Base-by-base conservation (phyloP, 768 basidiomycete genomes). In the Boletus eberwhitei region DNA sequence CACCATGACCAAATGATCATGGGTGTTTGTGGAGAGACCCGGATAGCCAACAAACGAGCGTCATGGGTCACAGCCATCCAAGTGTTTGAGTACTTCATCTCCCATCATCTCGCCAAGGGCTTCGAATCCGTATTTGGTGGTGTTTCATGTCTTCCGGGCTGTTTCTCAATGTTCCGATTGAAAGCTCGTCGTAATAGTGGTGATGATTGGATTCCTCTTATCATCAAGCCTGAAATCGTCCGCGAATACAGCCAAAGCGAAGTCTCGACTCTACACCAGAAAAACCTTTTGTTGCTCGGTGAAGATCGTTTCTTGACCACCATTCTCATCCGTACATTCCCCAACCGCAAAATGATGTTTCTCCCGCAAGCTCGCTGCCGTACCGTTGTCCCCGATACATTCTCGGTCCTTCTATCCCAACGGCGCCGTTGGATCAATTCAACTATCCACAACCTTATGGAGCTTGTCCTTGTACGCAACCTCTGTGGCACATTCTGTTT, bases 381-480 rank as follows among this genome's bases (percentile, higher is more conserved):
- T 56, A 99, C 97, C 24, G 83, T 99, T 64, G 97, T 93, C 21
- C 97, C 97, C 7, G 96, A 99, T 68, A 93, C 93, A 0, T 98
- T 99, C 74, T 77, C 81, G 24, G 82, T 98, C 26, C 81, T 99
- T 42, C 83, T 99, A 19, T 98, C 97, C 1, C 97, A 99, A 69
- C 92, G 97, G 32, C 87, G 97, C 19, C 87, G 97, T 53, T 99
- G 97, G 97, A 98, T 99, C 76, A 98, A 98, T 73, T 98, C 96
- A 16, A 98, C 97, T 0, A 91, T 99, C 48, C 97, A 98, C 77
- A 98, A 99, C 71, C 84, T 99, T 48, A 98, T 98, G 94, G 97
- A 99, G 71, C 87, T 99, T 37, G 92, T 98, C 35, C 85, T 92
- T 57, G 97, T 99, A 38, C 91, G 90, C 60, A 93, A 99, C 68